Percentiles rank a stretch among this genome's conserved stretches.
These are phyloP conservation scores for Pythium myriotylum DNA, from an alignment of 352 stramenopile species.

Conservation along the genomic window DNA sequence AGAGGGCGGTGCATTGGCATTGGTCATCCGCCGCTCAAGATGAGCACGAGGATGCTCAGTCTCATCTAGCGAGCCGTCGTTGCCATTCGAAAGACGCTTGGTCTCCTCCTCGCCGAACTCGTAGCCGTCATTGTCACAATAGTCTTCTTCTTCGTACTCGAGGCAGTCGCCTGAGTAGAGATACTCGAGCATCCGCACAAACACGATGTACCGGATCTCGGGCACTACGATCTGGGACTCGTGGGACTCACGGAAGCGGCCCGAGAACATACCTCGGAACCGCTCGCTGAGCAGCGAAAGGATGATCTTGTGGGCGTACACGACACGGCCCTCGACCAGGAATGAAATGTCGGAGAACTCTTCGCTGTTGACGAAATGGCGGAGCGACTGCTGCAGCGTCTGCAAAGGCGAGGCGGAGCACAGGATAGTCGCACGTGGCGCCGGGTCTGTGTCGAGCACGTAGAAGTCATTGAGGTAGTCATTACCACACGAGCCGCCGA, in stretches of 20 bases:
- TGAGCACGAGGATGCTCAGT: background rate
- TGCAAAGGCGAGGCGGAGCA: slow-evolving; percentile 59
- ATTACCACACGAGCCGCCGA: slow-evolving; percentile 91
- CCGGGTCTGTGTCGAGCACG: slow-evolving; percentile 94
- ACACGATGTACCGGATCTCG: slow-evolving; percentile 89
- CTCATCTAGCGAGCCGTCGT: slow-evolving; percentile 18
- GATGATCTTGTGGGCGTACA: slow-evolving; percentile 95
- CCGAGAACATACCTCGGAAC: slow-evolving; percentile 95
- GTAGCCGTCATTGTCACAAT: background rate
- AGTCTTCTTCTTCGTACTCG: slow-evolving; percentile 25
- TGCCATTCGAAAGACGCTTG: slow-evolving; percentile 26
- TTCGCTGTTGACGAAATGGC: slow-evolving; percentile 91
- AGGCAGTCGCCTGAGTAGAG: slow-evolving; percentile 89
- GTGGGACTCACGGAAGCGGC: slow-evolving; percentile 89
- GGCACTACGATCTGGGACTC: slow-evolving; percentile 88
- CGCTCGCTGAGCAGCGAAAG: slow-evolving; percentile 92
- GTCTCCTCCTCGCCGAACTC: slow-evolving; percentile 9
- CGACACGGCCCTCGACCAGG: slow-evolving; percentile 90
- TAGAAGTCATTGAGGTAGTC: slow-evolving; percentile 96
- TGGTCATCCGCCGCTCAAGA: slow-evolving; percentile 10
- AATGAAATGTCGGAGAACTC: slow-evolving; percentile 97
- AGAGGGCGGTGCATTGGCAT: slow-evolving; percentile 7
- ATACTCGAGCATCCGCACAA: slow-evolving; percentile 94
- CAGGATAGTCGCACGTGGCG: slow-evolving; percentile 81
- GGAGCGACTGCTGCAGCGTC: slow-evolving; percentile 74